phyloP scores from a whole-genome alignment of 352 stramenopile species.

The Aphanomyces euteiches region DNA sequence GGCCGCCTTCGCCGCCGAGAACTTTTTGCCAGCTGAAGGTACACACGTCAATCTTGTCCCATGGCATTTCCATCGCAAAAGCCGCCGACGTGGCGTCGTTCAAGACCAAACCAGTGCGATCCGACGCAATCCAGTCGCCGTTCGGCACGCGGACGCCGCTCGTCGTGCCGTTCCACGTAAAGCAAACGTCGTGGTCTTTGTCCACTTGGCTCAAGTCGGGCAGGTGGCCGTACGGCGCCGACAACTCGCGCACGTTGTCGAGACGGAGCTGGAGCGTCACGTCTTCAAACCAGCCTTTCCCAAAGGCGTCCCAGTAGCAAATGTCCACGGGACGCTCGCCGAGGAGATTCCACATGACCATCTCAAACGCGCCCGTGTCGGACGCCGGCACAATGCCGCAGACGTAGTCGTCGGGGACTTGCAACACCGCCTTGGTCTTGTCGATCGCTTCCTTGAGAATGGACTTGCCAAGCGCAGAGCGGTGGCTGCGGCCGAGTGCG shows the following conservation, averaged over 20 bases:
- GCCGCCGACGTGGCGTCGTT: slow-evolving; percentile 98
- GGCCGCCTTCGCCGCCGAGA: slow-evolving; percentile 95
- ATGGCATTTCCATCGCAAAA: slow-evolving; percentile 99
- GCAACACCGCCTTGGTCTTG: slow-evolving; percentile 92
- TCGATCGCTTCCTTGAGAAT: slow-evolving; percentile 94
- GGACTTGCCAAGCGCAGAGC: slow-evolving; percentile 96
- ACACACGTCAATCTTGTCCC: slow-evolving; percentile 98
- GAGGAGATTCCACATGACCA: slow-evolving; percentile 99
- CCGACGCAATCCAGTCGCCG: slow-evolving; percentile 93
- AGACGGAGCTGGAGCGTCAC: slow-evolving; percentile 93
- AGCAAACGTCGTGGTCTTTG: slow-evolving; percentile 95
- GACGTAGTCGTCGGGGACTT: slow-evolving; percentile 93
- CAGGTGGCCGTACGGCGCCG: slow-evolving; percentile 95
- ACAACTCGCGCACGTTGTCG: slow-evolving; percentile 91
- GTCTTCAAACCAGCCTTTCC: slow-evolving; percentile 96
- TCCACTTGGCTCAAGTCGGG: slow-evolving; percentile 92
- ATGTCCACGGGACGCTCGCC: slow-evolving; percentile 90
- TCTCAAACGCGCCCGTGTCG: slow-evolving; percentile 99
- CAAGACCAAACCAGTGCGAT: slow-evolving; percentile 94
- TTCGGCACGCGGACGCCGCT: slow-evolving; percentile 95
- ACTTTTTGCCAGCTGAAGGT: slow-evolving; percentile 99
- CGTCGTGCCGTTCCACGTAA: slow-evolving; percentile 99
- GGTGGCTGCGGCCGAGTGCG: slow-evolving; percentile 92
- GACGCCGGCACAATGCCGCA: slow-evolving; percentile 97
- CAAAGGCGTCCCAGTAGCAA: slow-evolving; percentile 97